Evolutionary conservation across 768 basidiomycete species (phyloP).

Genomic region (Tremella mesenterica): DNA sequence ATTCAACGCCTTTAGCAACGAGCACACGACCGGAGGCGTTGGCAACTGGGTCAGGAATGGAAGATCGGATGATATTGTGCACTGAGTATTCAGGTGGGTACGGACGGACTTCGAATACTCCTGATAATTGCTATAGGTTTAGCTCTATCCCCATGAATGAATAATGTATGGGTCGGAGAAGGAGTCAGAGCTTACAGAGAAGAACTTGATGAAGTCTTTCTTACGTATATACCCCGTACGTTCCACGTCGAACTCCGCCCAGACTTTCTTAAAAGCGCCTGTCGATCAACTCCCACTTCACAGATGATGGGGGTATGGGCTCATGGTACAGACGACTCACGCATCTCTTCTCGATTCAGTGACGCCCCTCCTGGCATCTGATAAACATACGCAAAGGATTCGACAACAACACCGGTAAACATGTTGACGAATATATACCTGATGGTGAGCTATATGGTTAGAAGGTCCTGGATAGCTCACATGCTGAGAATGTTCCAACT

Average conservation of each 20-base stretch:
- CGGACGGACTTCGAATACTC: slow-evolving; percentile 78
- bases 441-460: not conserved
- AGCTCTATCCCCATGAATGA: too few species aligned
- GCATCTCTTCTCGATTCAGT: slow-evolving; percentile 83
- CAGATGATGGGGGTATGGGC: too few species aligned
- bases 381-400: slow-evolving; percentile 93
- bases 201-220: slow-evolving; percentile 64
- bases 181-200: slow-evolving; percentile 54
- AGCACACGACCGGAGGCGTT: slow-evolving; percentile 21
- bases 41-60: slow-evolving; percentile 39
- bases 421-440: slow-evolving; percentile 94
- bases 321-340: slow-evolving; percentile 41
- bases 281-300: not conserved
- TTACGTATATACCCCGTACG: slow-evolving; percentile 71
- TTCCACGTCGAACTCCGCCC: slow-evolving; percentile 73
- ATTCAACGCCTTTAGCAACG: slow-evolving; percentile 27
- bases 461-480: slow-evolving; percentile 47
- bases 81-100: slow-evolving; percentile 66
- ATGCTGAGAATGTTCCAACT: slow-evolving; percentile 93
- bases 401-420: slow-evolving; percentile 92
- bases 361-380: slow-evolving; percentile 68
- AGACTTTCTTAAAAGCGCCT: slow-evolving; percentile 77
- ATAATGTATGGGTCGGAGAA: not conserved
- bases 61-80: slow-evolving; percentile 53
- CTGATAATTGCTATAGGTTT: slow-evolving; percentile 59